phyloP scores from a whole-genome alignment of 202 grass and related monocot species.

The Saccharum hybrid region DNA sequence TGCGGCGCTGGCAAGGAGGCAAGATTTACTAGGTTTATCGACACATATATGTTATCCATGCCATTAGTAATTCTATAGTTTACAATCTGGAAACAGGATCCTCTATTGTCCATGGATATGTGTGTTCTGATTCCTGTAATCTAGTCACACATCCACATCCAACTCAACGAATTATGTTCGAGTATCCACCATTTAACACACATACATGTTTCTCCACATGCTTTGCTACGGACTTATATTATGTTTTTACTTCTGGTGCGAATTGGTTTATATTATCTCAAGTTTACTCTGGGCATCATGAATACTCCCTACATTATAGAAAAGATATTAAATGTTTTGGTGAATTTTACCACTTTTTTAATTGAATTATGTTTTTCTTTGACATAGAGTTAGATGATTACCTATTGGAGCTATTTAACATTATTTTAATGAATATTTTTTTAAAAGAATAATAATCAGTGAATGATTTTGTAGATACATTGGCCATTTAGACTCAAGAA shows the following conservation, averaged over 20 bases:
- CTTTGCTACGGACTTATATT: background rate
- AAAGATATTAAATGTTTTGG: background rate
- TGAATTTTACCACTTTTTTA: too few relatives aligned
- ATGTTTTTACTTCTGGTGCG: background rate
- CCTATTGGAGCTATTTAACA: background rate
- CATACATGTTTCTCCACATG: background rate
- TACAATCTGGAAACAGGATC: background rate
- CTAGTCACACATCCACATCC: background rate
- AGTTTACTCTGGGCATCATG: background rate
- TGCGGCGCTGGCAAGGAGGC: too few relatives aligned
- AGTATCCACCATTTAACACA: background rate
- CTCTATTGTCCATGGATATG: background rate
- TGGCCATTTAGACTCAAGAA: conserved; percentile 82
- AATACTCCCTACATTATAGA: background rate
- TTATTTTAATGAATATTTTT: background rate
- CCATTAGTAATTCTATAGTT: background rate
- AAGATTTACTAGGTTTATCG: background rate
- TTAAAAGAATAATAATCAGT: too few relatives aligned
- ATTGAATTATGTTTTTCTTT: too few relatives aligned
- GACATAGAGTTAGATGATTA: too few relatives aligned
- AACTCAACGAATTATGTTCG: background rate
- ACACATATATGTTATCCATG: background rate
- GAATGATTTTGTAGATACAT: conserved; percentile 61
- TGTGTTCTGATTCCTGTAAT: background rate
- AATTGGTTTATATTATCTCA: background rate